Conservation (phyloP, 495 filamentous ascomycete genomes). For the Penicillium herquei region DNA sequence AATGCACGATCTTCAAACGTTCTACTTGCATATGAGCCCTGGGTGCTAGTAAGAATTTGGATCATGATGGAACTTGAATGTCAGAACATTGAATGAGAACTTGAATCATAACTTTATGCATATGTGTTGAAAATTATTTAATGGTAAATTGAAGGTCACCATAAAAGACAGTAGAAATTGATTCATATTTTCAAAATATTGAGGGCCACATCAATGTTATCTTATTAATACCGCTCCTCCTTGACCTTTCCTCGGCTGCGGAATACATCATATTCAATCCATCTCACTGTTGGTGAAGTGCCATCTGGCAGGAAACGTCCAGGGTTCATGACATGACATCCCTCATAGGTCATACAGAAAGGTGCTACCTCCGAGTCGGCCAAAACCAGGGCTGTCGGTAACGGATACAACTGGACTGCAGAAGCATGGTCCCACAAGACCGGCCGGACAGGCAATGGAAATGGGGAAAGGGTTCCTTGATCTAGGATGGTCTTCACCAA, state of each 20-base stretch:
- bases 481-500: conserved; percentile 91
- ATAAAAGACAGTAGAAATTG: no score
- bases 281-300: conserved; percentile 62
- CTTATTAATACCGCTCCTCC: conserved; percentile 38
- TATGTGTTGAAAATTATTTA: no score
- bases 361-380: conserved; percentile 76
- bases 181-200: no score
- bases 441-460: conserved; percentile 71
- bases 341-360: conserved; percentile 87
- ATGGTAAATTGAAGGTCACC: no score
- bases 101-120: no score
- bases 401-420: conserved; percentile 76
- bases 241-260: conserved; percentile 53
- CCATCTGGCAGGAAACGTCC: conserved; percentile 67
- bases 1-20: no score
- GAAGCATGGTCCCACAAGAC: conserved; percentile 83
- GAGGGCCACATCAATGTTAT: no score
- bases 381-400: conserved; percentile 79
- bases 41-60: no score
- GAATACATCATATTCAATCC: conserved; percentile 80
- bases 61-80: no score
- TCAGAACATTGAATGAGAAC: no score
- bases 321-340: conserved; percentile 95
- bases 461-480: conserved; percentile 84
- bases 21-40: no score